Conservation (phyloP, 1,284 basidiomycete species). For the Blastosporella zonata region DNA sequence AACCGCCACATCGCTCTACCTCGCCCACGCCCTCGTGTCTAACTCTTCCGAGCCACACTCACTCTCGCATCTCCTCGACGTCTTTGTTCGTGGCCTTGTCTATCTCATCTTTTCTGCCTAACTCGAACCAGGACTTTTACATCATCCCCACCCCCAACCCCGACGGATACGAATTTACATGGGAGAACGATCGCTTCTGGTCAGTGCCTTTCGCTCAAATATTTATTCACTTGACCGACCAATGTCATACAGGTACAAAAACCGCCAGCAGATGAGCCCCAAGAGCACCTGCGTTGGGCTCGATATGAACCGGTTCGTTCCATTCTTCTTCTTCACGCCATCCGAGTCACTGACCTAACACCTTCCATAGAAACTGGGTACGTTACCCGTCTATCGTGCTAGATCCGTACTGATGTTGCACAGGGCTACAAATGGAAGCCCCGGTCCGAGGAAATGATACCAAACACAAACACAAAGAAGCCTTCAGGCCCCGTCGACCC, state of each 20-base stretch:
- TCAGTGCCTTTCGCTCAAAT: constrained; percentile 21
- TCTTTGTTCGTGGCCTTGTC: constrained; percentile 9
- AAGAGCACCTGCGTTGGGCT: constrained; percentile 61
- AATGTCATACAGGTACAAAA: constrained; percentile 59
- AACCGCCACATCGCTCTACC: constrained; percentile 69
- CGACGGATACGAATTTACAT: constrained; percentile 77
- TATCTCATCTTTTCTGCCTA: background rate
- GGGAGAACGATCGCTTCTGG: constrained; percentile 74
- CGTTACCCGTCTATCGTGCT: constrained; percentile 17
- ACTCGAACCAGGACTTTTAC: constrained; percentile 55
- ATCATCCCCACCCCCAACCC: constrained; percentile 81
- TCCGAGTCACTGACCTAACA: background rate
- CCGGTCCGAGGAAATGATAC: constrained; percentile 28
- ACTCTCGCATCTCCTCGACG: constrained; percentile 30
- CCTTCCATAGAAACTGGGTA: constrained; percentile 58
- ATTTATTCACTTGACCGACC: background rate
- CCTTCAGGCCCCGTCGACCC: constrained; percentile 41
- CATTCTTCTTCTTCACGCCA: background rate
- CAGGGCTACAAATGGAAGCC: constrained; percentile 63
- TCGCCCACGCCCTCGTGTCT: constrained; percentile 67
- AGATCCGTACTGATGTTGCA: background rate
- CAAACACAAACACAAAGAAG: constrained; percentile 19
- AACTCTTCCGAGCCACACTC: constrained; percentile 46
- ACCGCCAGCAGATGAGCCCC: constrained; percentile 56
- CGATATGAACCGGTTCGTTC: constrained; percentile 69